Evolutionary conservation across 768 basidiomycete genomes (phyloP).

Genomic region (Pulveroboletus ravenelii): DNA sequence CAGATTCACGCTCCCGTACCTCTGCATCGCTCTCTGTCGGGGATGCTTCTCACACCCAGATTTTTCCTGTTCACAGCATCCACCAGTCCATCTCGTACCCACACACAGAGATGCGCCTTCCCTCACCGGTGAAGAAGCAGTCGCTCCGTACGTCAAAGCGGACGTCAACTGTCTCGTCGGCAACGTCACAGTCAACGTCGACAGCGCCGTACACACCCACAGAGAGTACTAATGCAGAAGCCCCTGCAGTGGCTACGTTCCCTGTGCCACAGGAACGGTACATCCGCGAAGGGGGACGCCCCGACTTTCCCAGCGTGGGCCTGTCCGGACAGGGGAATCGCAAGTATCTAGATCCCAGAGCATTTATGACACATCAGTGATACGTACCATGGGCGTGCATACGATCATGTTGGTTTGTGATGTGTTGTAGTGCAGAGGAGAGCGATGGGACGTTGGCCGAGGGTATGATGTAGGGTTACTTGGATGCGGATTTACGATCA

Average conservation of each 20-base stretch:
- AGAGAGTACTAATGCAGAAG: constrained; percentile 30
- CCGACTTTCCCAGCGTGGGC: constrained; percentile 37
- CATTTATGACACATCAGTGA: constrained; percentile 33
- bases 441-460: too few relatives aligned
- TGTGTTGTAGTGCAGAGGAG: too few relatives aligned
- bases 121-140: constrained; percentile 13
- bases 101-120: constrained; percentile 26
- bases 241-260: constrained; percentile 18
- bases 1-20: constrained; percentile 60
- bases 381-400: too few relatives aligned
- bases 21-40: constrained; percentile 43
- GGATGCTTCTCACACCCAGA: constrained; percentile 19
- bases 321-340: constrained; percentile 30
- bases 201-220: constrained; percentile 35
- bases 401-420: too few relatives aligned
- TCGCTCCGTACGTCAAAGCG: constrained; percentile 26
- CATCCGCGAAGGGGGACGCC: constrained; percentile 22
- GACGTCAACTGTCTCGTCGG: constrained; percentile 36
- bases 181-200: constrained; percentile 45
- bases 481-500: too few relatives aligned
- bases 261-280: constrained; percentile 30
- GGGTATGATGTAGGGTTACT: too few relatives aligned
- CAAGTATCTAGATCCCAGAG: constrained; percentile 36
- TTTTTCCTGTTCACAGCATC: constrained; percentile 19
- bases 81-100: constrained; percentile 27